Percentiles rank a stretch among this genome's conserved stretches.
Conservation (phyloP, 306 rosid species). For the Luffa acutangula region DNA sequence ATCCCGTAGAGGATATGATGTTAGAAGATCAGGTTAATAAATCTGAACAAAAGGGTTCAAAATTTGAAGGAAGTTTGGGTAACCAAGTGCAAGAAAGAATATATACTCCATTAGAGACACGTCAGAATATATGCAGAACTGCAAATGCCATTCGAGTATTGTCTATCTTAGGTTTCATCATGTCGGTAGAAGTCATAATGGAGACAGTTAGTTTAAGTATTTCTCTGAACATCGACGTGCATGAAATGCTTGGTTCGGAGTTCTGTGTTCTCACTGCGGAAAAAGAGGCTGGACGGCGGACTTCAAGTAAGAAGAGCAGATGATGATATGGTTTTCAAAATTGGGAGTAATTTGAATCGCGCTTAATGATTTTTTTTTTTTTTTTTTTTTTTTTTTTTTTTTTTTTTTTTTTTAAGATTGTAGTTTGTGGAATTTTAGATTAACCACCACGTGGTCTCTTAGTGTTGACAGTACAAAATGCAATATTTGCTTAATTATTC, state of each 20-base stretch:
- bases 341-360: background rate
- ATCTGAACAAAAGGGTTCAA: conserved; percentile 26
- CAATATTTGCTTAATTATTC: background rate
- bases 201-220: conserved; percentile 50
- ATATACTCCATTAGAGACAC: conserved; percentile 40
- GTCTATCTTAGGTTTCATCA: conserved; percentile 49
- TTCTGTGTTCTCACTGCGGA: conserved; percentile 71
- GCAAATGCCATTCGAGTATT: conserved; percentile 74
- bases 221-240: conserved; percentile 41
- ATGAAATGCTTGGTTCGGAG: conserved; percentile 87
- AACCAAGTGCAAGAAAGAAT: conserved; percentile 47
- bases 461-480: background rate
- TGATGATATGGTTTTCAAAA: conserved; percentile 7
- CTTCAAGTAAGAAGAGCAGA: conserved; percentile 38
- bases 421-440: background rate
- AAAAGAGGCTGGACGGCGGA: conserved; percentile 71
- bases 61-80: conserved; percentile 1
- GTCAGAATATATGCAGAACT: conserved; percentile 59
- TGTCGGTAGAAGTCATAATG: conserved; percentile 47
- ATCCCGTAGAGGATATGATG: conserved; percentile 40
- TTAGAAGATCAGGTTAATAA: conserved; percentile 42
- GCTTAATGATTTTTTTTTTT: background rate
- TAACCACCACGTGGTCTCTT: background rate
- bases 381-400: too few species aligned
- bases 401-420: background rate